Percentiles rank a stretch among this genome's conserved stretches.
phyloP scores from a whole-genome alignment of 116 monocot genomes.

The Cymodocea nodosa region DNA sequence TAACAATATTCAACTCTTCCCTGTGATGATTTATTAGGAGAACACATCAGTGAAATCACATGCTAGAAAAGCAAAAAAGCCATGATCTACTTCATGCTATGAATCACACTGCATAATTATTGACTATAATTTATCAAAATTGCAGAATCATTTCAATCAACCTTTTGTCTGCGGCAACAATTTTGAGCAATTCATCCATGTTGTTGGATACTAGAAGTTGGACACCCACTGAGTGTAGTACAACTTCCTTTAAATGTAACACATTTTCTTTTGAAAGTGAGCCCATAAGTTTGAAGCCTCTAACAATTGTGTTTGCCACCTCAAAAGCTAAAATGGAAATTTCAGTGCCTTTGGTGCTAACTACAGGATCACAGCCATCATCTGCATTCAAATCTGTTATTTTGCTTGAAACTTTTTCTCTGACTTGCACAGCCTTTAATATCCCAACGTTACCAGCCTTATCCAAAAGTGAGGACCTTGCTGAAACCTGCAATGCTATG shows the following conservation, averaged over 20 bases:
- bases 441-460: slow-evolving; percentile 8
- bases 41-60: too few relatives aligned
- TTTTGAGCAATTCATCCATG: slow-evolving; percentile 9
- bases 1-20: slow-evolving; percentile 73
- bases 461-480: slow-evolving; percentile 7
- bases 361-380: slow-evolving; percentile 9
- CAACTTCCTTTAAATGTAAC: slow-evolving; percentile 9
- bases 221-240: slow-evolving; percentile 11
- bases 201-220: slow-evolving; percentile 14
- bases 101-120: too few relatives aligned
- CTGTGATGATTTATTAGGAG: too few relatives aligned
- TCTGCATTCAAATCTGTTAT: slow-evolving; percentile 10
- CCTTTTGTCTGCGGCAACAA: slow-evolving; percentile 16
- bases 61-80: too few relatives aligned
- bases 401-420: slow-evolving; percentile 13
- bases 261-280: slow-evolving; percentile 15
- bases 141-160: too few relatives aligned
- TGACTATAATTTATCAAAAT: too few relatives aligned
- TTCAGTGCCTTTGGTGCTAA: slow-evolving; percentile 9
- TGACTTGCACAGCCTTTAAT: slow-evolving; percentile 15
- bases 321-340: slow-evolving; percentile 17
- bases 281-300: slow-evolving; percentile 14
- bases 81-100: too few relatives aligned
- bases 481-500: slow-evolving; percentile 12
- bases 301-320: slow-evolving; percentile 19